Evolutionary conservation across 768 basidiomycete species (phyloP), one percentile per base, ranked within the genome.

Genomic region (Phaeotremella fagi): DNA sequence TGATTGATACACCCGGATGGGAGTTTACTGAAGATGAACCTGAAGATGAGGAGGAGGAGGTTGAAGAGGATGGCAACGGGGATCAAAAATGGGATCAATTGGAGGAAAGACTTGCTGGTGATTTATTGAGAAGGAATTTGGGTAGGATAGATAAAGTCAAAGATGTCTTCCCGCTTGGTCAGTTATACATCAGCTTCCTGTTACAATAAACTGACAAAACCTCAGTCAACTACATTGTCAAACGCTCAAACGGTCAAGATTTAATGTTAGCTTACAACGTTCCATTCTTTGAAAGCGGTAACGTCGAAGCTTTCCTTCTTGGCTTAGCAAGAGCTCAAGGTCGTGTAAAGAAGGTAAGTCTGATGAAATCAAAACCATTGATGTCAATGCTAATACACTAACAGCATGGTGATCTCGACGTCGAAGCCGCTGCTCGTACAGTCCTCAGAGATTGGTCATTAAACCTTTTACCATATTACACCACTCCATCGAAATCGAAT

Each of bases 1-100:
- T 92, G 51, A 83, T 91, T 63, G 91, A 95, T 72, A 94, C 88
- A 0, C 91, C 91, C 27, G 91, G 91, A n/a, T 75, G 90, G 61
- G 78, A 81, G 46, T 84, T 82, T 50, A 61, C 61, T 22, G 60
- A 64, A 35, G 71, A 73, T 35, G 60, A 67, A 26, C 65, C 66
- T 12, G 59, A 57, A 79, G 76, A 77, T 18, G 74, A 77, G 15
- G 63, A 63, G 5, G 62, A 77, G n/a, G 59, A 58, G 45, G 51
- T 50, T 18, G 60, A 57, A 2, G 64, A 64, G 29, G 66, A 60
- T 3, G 66, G 67, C 43, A 51, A 58, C 16, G 52, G 57, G 37
- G 52, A 53, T 26, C 57, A 52, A 35, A 70, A 72, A 41, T 74
- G 69, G 73, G 75, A 75, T 50, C 38, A 50, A 20, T 42, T 76